Percentiles rank a stretch among this genome's conserved stretches.
Evolutionary conservation across 1,284 basidiomycete species (phyloP).

Genomic region (Naganishia sp.): DNA sequence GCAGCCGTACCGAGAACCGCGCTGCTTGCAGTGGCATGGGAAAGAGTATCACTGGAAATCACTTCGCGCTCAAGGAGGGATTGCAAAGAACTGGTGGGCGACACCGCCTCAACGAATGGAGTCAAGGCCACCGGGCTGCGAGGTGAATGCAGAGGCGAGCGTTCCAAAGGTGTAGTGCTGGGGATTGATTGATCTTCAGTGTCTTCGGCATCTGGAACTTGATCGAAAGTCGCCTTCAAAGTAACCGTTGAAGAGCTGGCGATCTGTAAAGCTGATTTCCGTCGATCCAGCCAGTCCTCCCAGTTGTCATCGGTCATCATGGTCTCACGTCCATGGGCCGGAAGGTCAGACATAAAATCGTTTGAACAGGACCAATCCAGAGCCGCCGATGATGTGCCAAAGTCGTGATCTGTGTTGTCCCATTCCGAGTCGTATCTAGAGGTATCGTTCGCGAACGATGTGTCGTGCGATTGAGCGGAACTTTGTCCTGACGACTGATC

Average conservation of each 20-base stretch:
- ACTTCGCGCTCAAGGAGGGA: not conserved
- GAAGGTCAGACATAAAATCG: not conserved
- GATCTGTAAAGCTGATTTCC: constrained; percentile 16
- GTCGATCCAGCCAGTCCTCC: constrained; percentile 29
- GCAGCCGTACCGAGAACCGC: not conserved
- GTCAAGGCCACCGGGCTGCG: too few species aligned
- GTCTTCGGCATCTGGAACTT: not conserved
- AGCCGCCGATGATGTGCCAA: constrained; percentile 15
- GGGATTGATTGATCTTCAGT: not conserved
- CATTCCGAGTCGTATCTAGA: too few species aligned
- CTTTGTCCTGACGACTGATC: not conserved
- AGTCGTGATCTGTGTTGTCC: not conserved
- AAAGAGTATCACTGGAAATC: not conserved
- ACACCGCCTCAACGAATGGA: not conserved
- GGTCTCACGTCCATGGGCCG: not conserved
- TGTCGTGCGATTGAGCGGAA: not conserved
- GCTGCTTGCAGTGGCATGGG: constrained; percentile 7
- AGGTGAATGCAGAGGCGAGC: constrained; percentile 10
- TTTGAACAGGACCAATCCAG: constrained; percentile 18
- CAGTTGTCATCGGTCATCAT: constrained; percentile 22
- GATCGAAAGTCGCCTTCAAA: constrained; percentile 4
- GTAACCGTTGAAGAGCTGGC: constrained; percentile 10
- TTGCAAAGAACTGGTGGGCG: constrained; percentile 3
- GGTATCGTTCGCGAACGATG: not conserved
- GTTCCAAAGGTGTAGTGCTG: constrained; percentile 8